Evolutionary conservation across 2,329 filamentous ascomycete species (phyloP).

Genomic region (Rhinocladiella mackenziei): DNA sequence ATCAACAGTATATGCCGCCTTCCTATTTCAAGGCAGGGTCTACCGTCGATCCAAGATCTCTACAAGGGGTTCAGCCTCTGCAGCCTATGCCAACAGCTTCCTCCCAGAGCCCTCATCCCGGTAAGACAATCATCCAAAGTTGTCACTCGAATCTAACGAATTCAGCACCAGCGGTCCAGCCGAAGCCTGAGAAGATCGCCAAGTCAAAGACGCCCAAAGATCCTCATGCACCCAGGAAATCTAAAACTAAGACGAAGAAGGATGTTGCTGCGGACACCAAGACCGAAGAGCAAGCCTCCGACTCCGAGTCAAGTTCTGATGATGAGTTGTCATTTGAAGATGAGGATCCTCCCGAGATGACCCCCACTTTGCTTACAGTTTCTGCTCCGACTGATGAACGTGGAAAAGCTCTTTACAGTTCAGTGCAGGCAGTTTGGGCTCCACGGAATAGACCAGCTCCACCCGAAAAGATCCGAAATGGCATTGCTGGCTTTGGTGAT

Average conservation of each 20-base stretch:
- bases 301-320: constrained; percentile 44
- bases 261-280: constrained; percentile 10
- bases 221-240: constrained; percentile 22
- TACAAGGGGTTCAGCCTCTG: constrained; percentile 25
- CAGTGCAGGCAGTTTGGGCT: constrained; percentile 59
- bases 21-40: constrained; percentile 17
- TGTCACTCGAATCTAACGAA: constrained; percentile 4
- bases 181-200: constrained; percentile 23
- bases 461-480: constrained; percentile 51
- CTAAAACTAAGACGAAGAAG: constrained; percentile 29
- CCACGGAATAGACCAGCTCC: constrained; percentile 49
- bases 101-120: constrained; percentile 1
- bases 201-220: constrained; percentile 8
- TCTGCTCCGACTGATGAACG: constrained; percentile 51
- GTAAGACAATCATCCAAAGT: constrained; percentile 3
- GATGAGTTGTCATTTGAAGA: constrained; percentile 50
- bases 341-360: constrained; percentile 50
- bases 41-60: constrained; percentile 22
- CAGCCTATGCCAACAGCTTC: constrained; percentile 7
- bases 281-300: constrained; percentile 31
- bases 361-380: constrained; percentile 51
- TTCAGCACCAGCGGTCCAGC: constrained; percentile 5
- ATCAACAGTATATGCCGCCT: constrained; percentile 14
- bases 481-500: constrained; percentile 56
- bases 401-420: constrained; percentile 50